Base-by-base conservation (phyloP, 2,329 filamentous ascomycete genomes). In the Ceratocystis alfenasii region DNA sequence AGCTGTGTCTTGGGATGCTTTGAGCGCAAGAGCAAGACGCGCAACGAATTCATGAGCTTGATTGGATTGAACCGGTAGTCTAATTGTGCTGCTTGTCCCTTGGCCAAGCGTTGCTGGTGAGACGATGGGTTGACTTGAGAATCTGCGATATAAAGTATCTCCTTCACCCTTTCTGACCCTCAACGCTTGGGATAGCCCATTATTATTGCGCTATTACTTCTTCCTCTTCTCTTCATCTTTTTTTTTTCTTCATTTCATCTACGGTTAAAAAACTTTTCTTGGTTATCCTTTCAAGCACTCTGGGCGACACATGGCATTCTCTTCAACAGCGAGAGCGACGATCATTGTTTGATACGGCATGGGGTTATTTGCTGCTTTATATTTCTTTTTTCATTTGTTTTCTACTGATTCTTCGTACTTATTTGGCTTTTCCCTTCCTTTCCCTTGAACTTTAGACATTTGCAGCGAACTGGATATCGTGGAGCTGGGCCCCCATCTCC, bases 1-100 rank as follows among this genome's bases (percentile, higher is more conserved):
- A 96, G 91, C 78, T 97, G 93, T 74, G 95, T 99, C 77, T 83
- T 97, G n/a, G 94, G 94, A 48, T 92, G 91, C 72, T 95, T 99
- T 81, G 87, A 96, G 73, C 87, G 87, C 68, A 90, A 89, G 71
- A 90, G 90, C 68, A 96, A 96, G 81, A 96, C 93, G 10, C 82
- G 94, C 71, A 95, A 96, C 74, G 94, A 99, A 76, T 99, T 99
- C 73, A 78, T 99, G 73, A 96, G 87, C 71, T 81, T 99, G 45
- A 79, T 87, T 44, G 83, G 83, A 48, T 75, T 91, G 66, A 85
- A 89, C 64, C 65, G 69, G 53, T 69, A 67, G 65, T 55, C n/a
- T 53, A 30, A 2, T n/a, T 22, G 15, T 44, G 48, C 30, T 33
- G 28, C 17, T 36, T 59, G 17, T 10, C 25, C 15, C 28, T 8